A percentile compares a stretch with the other conserved stretches of the same genome.
These are phyloP conservation scores for Trichoderma sp. DNA, from an alignment of 2,329 filamentous ascomycete genomes.

Conservation along the genomic window DNA sequence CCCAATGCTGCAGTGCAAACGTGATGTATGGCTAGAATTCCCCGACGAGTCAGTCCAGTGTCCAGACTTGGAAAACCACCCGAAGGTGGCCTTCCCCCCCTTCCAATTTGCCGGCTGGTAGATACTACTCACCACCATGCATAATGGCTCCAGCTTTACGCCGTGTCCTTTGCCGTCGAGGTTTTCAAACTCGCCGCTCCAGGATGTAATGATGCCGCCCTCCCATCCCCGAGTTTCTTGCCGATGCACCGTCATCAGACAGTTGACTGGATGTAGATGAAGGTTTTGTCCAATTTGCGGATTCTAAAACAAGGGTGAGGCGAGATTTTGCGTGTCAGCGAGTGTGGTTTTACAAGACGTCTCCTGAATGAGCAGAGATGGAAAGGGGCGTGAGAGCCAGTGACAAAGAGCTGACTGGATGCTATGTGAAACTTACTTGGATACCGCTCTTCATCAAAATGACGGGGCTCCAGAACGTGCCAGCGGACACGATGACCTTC, in stretches of 20 bases:
- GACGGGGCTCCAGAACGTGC: slow-evolving; percentile 72
- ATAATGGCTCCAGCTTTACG: slow-evolving; percentile 71
- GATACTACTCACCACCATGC: slow-evolving; percentile 61
- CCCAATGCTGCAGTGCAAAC: slow-evolving; percentile 64
- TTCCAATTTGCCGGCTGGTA: neutral
- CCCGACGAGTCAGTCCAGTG: slow-evolving; percentile 5
- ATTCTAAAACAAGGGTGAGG: slow-evolving; percentile 52
- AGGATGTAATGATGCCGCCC: slow-evolving; percentile 73
- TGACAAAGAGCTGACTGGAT: neutral
- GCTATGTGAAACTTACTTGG: slow-evolving; percentile 46
- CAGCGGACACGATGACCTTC: slow-evolving; percentile 74
- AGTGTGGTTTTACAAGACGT: neutral
- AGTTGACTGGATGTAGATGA: slow-evolving; percentile 71
- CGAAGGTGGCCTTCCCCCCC: neutral
- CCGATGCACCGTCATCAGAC: slow-evolving; percentile 60
- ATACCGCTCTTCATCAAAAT: slow-evolving; percentile 75
- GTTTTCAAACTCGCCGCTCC: slow-evolving; percentile 75
- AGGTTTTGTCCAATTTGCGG: slow-evolving; percentile 78
- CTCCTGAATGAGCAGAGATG: neutral
- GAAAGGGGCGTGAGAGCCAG: neutral
- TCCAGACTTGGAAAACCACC: slow-evolving; percentile 9
- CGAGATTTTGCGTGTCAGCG: neutral
- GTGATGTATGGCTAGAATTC: slow-evolving; percentile 53
- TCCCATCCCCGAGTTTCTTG: slow-evolving; percentile 70
- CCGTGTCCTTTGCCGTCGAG: slow-evolving; percentile 79